Base-by-base conservation (phyloP, 306 rosid genomes). In the Astragalus membranaceus region DNA sequence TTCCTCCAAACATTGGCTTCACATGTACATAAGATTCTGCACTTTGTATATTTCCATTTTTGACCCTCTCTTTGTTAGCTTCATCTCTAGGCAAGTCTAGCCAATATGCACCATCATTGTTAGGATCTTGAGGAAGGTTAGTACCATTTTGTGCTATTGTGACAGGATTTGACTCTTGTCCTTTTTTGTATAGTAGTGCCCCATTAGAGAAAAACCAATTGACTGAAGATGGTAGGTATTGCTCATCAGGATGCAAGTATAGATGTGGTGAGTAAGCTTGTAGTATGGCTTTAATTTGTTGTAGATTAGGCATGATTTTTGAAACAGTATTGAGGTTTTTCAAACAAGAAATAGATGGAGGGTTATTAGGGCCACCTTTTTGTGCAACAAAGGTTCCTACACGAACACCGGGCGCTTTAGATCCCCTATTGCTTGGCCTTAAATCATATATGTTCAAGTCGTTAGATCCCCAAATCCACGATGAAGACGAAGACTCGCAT, bases 1-100 rank as follows among this genome's bases (percentile, higher is more conserved):
- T 83, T 30, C 89, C 84, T 10, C 97, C 97, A 8, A 88, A 13
- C 92, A 85, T 79, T n/a, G 96, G 93, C 57, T 91, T 91, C 46
- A 79, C 75, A 66, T 85, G 97, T 20, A 84, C 7, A 60, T 87
- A 87, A n/a, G 78, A 46, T 48, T 77, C 74, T 0, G 81, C 78
- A 13, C 47, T 72, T 47, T 41, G 51, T 35, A 88, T 29, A 52
- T 91, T 75, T 7, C 96, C 96, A 1, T 48, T 64, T 68, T 83
- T 87, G 3, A 91, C 89, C 68, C 88, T 81, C 14, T 88, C 91
- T 68, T 56, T 78, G 29, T 73, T 78, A 20, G 42, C 68, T 10
- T 70, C 46, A 23, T 85, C 96, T 0, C 2, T 62, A 1, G 97
- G 96, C 0, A 89, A 77, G 76, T 89, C 90, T 10, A 92, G 4